Conservation (phyloP, 495 filamentous ascomycete species). For the Rhypophila decipiens region DNA sequence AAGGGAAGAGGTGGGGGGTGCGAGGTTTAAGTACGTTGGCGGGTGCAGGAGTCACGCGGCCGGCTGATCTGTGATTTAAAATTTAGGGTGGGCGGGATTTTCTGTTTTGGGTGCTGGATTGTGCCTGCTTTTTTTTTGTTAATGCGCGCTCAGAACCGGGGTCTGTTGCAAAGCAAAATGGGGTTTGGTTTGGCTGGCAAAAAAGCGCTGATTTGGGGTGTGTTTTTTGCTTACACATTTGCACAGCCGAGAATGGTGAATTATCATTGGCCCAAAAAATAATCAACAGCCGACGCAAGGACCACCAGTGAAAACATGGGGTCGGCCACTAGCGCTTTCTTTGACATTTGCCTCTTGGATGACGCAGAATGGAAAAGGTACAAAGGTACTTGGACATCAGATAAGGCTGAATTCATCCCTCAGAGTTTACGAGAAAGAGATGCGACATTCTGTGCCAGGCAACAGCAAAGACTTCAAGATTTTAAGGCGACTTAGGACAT, state of each 20-base stretch:
- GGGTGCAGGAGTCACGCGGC: slow-evolving; percentile 21
- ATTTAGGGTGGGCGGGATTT: slow-evolving; percentile 22
- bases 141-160: slow-evolving; percentile 26
- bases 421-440: no score
- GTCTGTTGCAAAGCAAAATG: slow-evolving; percentile 26
- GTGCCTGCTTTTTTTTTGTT: slow-evolving; percentile 27
- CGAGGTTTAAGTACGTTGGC: slow-evolving; percentile 43
- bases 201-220: slow-evolving; percentile 20
- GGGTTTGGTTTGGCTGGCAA: slow-evolving; percentile 18
- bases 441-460: no score
- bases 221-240: slow-evolving; percentile 19
- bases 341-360: background rate
- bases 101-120: slow-evolving; percentile 18
- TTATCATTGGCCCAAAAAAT: slow-evolving; percentile 31
- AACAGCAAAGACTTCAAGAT: no score
- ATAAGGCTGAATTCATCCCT: slow-evolving; percentile 1
- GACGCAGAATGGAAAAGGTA: slow-evolving; percentile 8
- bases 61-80: no score
- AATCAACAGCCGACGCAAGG: slow-evolving; percentile 13
- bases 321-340: slow-evolving; percentile 6
- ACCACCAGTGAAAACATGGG: slow-evolving; percentile 14
- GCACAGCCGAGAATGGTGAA: slow-evolving; percentile 5
- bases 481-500: no score
- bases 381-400: slow-evolving; percentile 11
- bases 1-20: slow-evolving; percentile 42